Evolutionary conservation across 495 filamentous ascomycete species (phyloP), one percentile per base, ranked within the genome.

Genomic region (Podospora pseudocomata): DNA sequence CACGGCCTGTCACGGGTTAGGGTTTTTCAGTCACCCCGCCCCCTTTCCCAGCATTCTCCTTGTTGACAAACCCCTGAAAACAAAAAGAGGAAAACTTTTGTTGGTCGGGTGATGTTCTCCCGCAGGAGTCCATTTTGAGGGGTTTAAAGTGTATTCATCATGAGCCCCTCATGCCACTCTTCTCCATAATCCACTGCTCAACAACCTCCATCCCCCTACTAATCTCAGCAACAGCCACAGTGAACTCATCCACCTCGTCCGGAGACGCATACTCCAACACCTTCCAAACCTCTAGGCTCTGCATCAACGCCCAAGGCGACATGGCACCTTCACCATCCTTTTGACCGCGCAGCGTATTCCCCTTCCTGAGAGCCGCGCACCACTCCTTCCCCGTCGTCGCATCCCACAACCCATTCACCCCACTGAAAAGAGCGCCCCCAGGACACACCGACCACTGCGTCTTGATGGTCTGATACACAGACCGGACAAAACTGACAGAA

Each of bases 371-470:
- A 6, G 4, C 49, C 16, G 2, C 28, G 4, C 66, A 30, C 79
- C 78, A 82, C 39, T 67, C 64, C 32, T 65, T 68, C 58, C 72
- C 66, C 53, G 72, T 73, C 44, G 63, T 4, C 3, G 79, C 80
- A 20, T 80, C 77, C 80, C 80, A 81, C 19, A 81, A 30, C 5
- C 77, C 72, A 16, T 39, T 65, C 5, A 73, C 66, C 64, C 75
- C 72, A n/a, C 75, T 77, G 28, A 76, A 75, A 1, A 70, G 61
- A 53, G 75, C 65, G 18, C 71, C 71, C 7, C 77, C 78, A 1
- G 76, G 68, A 56, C 77, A 80, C 27, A 69, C 44, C 3, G 73
- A 49, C 76, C 75, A 78, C n/a, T 76, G 75, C 11, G 57, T 64
- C 71, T 75, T 76, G 60, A 80, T 64, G 4, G 75, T 74, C 56